Evolutionary conservation across 257 asterid species (phyloP), one percentile per base, ranked within the genome.

Genomic region (Lavandula angustifolia): DNA sequence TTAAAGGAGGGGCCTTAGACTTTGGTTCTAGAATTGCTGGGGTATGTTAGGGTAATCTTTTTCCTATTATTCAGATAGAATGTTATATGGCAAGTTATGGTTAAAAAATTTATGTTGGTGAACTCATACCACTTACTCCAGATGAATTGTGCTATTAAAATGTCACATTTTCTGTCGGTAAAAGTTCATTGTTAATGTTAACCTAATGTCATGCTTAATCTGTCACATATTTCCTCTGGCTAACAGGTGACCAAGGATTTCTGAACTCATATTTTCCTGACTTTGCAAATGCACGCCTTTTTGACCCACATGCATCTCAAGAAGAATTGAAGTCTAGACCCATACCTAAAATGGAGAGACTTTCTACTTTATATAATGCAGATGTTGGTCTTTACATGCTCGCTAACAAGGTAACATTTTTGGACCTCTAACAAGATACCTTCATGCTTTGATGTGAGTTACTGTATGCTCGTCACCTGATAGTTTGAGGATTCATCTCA

Each of bases 301-400:
- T 89, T 73, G 92, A 94, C 52, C 97, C 99, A 38, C 73, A 76
- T 58, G 77, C 83, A 41, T 58, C 94, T 57, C 75, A 67, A 7
- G 95, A 90, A 66, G 87, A 77, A 60, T 76, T 92, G 75, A 85
- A 85, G 47, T 83, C 96, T 72, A 87, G 97, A 75, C 84, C 94
- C 41, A 66, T 47, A 67, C 95, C 97, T 47, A 72, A 80, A 83
- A 94, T 94, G 97, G 99, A 90, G 92, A 86, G 99, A 68, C 96
- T 94, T 76, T 94, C 97, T 52, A 94, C 99, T 49, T 44, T 94
- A 58, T 94, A 87, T 66, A 94, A 94, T 90, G 96, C 99, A 29
- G 99, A 94, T 86, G 97, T 94, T 80, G 99, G 99, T 59, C 99
- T 94, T 73, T 94, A 94, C 87, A 94, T 94, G 97, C 99, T 94